Evolutionary conservation across 2,329 filamentous ascomycete species (phyloP).

Genomic region (Colletotrichum liriopes): DNA sequence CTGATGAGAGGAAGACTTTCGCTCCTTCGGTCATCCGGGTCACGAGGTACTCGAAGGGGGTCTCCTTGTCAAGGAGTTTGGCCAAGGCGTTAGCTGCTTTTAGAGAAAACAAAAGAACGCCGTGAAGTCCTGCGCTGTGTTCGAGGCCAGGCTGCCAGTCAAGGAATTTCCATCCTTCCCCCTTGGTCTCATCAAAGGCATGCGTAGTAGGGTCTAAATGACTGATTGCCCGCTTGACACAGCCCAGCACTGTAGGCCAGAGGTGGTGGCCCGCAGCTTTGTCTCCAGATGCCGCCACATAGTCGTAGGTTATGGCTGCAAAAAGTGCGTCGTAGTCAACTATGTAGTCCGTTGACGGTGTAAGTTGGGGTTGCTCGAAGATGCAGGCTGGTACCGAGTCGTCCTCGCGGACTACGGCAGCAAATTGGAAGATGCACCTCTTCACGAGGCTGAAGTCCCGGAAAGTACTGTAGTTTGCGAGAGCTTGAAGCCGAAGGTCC

Average conservation of each 20-base stretch:
- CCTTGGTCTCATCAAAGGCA: constrained; percentile 44
- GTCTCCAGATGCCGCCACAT: constrained; percentile 51
- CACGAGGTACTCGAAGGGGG: constrained; percentile 45
- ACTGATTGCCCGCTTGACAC: constrained; percentile 47
- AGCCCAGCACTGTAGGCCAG: constrained; percentile 51
- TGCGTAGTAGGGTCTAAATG: constrained; percentile 47
- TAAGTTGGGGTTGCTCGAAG: constrained; percentile 52
- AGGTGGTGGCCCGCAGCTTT: constrained; percentile 47
- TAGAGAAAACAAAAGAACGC: constrained; percentile 50
- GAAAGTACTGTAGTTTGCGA: constrained; percentile 56
- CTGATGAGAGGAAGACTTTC: constrained; percentile 42
- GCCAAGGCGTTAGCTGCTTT: constrained; percentile 50
- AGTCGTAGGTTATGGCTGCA: constrained; percentile 51
- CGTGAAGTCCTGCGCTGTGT: constrained; percentile 50
- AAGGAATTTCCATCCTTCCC: constrained; percentile 51
- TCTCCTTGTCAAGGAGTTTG: constrained; percentile 44
- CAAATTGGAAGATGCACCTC: constrained; percentile 55
- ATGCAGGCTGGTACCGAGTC: constrained; percentile 53
- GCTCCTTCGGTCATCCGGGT: constrained; percentile 46
- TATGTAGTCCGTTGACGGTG: constrained; percentile 53
- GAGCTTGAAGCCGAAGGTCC: constrained; percentile 54
- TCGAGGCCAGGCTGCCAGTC: constrained; percentile 51
- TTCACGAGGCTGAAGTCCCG: constrained; percentile 53
- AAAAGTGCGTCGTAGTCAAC: constrained; percentile 56
- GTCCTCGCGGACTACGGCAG: constrained; percentile 51